Conservation (phyloP, 2,329 filamentous ascomycete genomes). For the Curvularia lunata region DNA sequence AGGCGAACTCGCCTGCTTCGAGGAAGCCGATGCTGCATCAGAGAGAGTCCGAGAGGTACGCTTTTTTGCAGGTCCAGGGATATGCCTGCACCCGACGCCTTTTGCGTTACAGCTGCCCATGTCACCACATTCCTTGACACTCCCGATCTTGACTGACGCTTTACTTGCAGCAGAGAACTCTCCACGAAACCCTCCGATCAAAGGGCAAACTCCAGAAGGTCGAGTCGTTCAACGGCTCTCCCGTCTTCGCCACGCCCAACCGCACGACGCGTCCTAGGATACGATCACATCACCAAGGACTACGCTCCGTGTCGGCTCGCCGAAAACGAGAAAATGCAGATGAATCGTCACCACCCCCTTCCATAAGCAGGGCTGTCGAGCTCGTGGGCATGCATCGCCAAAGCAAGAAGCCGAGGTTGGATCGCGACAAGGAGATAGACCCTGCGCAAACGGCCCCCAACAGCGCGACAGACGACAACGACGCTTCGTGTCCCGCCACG, state of each 20-base stretch:
- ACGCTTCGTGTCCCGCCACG: conserved; percentile 45
- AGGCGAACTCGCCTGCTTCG: conserved; percentile 65
- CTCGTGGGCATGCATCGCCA: conserved; percentile 57
- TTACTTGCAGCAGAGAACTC: conserved; percentile 51
- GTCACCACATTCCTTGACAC: conserved; percentile 10
- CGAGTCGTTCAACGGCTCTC: conserved; percentile 49
- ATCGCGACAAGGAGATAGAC: conserved; percentile 30
- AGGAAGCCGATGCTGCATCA: conserved; percentile 65
- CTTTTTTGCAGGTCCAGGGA: conserved; percentile 26
- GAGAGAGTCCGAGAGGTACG: conserved; percentile 62
- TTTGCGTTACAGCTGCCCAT: conserved; percentile 24
- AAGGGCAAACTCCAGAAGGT: conserved; percentile 55
- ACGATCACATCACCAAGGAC: conserved; percentile 24
- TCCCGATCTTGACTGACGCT: conserved; percentile 32
- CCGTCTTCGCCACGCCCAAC: conserved; percentile 52
- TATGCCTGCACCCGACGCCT: conserved; percentile 26
- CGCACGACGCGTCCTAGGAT: conserved; percentile 43
- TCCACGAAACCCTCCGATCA: conserved; percentile 52
- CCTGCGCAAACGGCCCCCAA: conserved; percentile 24
- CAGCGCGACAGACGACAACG: conserved; percentile 43
- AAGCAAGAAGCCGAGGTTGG: conserved; percentile 56
- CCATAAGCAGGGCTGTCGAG: conserved; percentile 61
- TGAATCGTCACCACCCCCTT: conserved; percentile 58
- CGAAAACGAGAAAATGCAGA: conserved; percentile 52
- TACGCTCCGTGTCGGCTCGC: conserved; percentile 39